Conservation (phyloP, 1,139 yeast genomes). For the Geotrichum phurueaensis region DNA sequence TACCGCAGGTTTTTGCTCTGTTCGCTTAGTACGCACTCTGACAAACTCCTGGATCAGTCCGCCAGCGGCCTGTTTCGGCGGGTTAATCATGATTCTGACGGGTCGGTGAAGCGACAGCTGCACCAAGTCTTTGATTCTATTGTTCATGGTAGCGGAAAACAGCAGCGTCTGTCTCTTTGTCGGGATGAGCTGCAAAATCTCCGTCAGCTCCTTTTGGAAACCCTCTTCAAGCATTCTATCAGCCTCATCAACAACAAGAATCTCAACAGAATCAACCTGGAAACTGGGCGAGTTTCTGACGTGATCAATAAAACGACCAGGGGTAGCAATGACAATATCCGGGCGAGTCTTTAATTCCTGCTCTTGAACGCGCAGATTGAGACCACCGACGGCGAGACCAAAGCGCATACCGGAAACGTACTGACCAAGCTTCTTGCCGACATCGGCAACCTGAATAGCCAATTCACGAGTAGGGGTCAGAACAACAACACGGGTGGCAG, state of each 20-base stretch:
- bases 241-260: slow-evolving; percentile 92
- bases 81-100: slow-evolving; percentile 90
- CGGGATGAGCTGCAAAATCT: slow-evolving; percentile 80
- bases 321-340: slow-evolving; percentile 94
- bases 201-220: slow-evolving; percentile 89
- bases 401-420: slow-evolving; percentile 69
- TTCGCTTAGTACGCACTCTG: slow-evolving; percentile 80
- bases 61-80: slow-evolving; percentile 87
- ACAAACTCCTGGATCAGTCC: slow-evolving; percentile 89
- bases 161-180: slow-evolving; percentile 85
- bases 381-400: slow-evolving; percentile 97
- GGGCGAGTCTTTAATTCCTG: slow-evolving; percentile 88
- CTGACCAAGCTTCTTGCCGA: slow-evolving; percentile 76
- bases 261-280: slow-evolving; percentile 83
- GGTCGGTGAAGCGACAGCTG: slow-evolving; percentile 85
- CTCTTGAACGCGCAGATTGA: slow-evolving; percentile 90
- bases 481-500: slow-evolving; percentile 85
- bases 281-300: slow-evolving; percentile 91
- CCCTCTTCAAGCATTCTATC: slow-evolving; percentile 99
- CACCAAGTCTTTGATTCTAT: slow-evolving; percentile 79
- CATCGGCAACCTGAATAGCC: slow-evolving; percentile 93
- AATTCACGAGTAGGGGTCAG: slow-evolving; percentile 95
- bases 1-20: slow-evolving; percentile 73
- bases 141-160: slow-evolving; percentile 97
- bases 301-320: slow-evolving; percentile 95